Evolutionary conservation across 495 filamentous ascomycete genomes (phyloP).

Genomic region (Beverwykella pulmonaria): DNA sequence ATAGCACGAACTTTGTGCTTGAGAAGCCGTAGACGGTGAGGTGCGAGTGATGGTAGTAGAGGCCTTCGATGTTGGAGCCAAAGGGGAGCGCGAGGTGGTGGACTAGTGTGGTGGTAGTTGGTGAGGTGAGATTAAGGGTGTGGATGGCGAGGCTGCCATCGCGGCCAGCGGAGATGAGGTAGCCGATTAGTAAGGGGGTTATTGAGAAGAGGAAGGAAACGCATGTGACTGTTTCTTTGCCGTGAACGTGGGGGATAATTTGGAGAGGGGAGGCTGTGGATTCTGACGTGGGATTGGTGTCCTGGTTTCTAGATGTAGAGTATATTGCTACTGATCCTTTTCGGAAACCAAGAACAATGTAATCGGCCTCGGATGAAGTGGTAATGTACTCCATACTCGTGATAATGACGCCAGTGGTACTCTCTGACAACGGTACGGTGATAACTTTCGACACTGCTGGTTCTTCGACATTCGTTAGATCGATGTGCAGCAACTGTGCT

Average conservation of each 20-base stretch:
- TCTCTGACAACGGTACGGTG: slow-evolving; percentile 9
- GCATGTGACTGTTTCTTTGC: slow-evolving; percentile 69
- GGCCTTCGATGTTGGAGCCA: slow-evolving; percentile 68
- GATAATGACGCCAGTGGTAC: slow-evolving; percentile 43
- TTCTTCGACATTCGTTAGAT: not conserved
- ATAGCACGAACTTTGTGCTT: slow-evolving; percentile 74
- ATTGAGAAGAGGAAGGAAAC: slow-evolving; percentile 48
- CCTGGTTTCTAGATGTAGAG: not conserved
- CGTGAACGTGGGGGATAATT: slow-evolving; percentile 52
- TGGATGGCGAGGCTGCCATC: slow-evolving; percentile 73
- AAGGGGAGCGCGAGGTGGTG: slow-evolving; percentile 63
- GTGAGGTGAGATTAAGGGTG: slow-evolving; percentile 28
- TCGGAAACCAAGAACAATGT: slow-evolving; percentile 71
- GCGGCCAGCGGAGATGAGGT: slow-evolving; percentile 69
- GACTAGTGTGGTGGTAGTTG: slow-evolving; percentile 44
- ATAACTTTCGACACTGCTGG: slow-evolving; percentile 3
- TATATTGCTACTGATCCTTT: slow-evolving; percentile 63
- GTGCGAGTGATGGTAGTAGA: slow-evolving; percentile 58
- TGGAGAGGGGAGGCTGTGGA: slow-evolving; percentile 30
- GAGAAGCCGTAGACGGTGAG: slow-evolving; percentile 80
- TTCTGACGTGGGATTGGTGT: slow-evolving; percentile 26
- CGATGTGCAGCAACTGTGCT: slow-evolving; percentile 30
- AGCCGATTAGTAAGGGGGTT: slow-evolving; percentile 33
- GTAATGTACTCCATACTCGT: slow-evolving; percentile 43
- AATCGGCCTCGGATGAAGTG: slow-evolving; percentile 45